Percentiles rank a stretch among this genome's conserved stretches.
Evolutionary conservation across 345 rosid species (phyloP).

Genomic region (Angophora floribunda): DNA sequence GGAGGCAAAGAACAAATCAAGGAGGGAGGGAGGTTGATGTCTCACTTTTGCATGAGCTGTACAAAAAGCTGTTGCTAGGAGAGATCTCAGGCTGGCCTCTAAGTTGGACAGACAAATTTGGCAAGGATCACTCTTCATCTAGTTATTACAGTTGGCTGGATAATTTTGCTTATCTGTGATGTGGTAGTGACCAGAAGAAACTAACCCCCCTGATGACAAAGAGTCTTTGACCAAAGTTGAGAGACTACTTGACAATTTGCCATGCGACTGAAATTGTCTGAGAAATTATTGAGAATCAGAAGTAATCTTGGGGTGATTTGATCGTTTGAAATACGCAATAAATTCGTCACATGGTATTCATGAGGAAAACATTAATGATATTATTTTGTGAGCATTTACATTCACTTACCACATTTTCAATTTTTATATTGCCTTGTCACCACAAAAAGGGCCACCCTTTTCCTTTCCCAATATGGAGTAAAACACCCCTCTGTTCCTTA

Average conservation of each 20-base stretch:
- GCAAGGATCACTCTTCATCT: slow-evolving; percentile 1
- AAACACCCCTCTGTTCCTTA: neutral
- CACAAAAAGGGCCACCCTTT: neutral
- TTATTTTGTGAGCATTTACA: neutral
- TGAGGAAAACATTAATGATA: neutral
- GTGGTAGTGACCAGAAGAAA: neutral
- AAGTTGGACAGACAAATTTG: neutral
- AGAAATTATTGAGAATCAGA: neutral
- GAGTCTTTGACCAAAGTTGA: neutral
- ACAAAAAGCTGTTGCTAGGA: neutral
- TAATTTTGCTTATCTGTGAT: neutral
- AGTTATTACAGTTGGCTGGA: neutral
- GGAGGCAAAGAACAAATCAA: slow-evolving; percentile 6
- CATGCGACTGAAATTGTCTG: neutral
- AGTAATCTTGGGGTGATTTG: neutral
- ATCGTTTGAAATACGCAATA: neutral
- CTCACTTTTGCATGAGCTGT: slow-evolving; percentile 6
- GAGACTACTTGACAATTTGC: neutral
- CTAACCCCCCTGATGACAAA: neutral
- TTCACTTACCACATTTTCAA: neutral
- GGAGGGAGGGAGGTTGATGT: slow-evolving; percentile 19
- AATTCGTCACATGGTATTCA: neutral
- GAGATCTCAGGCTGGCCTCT: slow-evolving; percentile 15
- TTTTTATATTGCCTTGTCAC: neutral
- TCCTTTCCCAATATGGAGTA: neutral